phyloP scores from a whole-genome alignment of 164 flowering plant genomes.

The Amborella trichopoda region DNA sequence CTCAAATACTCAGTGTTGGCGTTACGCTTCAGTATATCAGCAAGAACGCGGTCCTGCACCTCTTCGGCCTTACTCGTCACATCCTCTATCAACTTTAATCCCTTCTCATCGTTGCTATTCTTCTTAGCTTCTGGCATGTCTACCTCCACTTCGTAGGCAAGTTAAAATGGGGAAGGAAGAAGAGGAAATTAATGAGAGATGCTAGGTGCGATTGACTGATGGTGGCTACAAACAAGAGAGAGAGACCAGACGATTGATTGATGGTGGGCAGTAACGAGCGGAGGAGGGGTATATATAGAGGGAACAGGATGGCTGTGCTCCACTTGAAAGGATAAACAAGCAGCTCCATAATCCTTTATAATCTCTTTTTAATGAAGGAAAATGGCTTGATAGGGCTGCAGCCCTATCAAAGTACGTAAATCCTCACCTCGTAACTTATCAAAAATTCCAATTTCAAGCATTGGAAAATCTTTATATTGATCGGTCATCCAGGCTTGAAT shows the following conservation, averaged over 20 bases:
- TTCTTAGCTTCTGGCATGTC: slow-evolving; percentile 82
- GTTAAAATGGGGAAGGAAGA: slow-evolving; percentile 3
- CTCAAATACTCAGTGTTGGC: slow-evolving; percentile 66
- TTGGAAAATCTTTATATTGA: no score
- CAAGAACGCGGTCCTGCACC: slow-evolving; percentile 44
- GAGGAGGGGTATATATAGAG: slow-evolving; percentile 26
- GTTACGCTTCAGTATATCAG: slow-evolving; percentile 57
- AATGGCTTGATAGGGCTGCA: no score
- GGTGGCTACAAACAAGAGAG: slow-evolving; percentile 2
- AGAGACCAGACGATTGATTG: slow-evolving; percentile 2
- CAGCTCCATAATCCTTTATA: no score
- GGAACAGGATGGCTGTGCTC: slow-evolving; percentile 11
- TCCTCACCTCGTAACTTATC: no score
- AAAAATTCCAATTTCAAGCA: no score
- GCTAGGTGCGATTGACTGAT: no score
- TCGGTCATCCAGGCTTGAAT: no score
- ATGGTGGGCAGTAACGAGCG: slow-evolving; percentile 9
- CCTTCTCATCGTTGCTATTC: slow-evolving; percentile 13
- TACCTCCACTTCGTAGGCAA: no score
- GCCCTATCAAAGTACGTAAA: no score
- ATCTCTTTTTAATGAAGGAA: no score
- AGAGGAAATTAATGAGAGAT: slow-evolving; percentile 1
- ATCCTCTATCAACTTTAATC: slow-evolving; percentile 68
- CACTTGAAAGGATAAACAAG: slow-evolving; percentile 8
- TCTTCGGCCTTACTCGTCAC: slow-evolving; percentile 56